A percentile compares a stretch with the other conserved stretches of the same genome.
Evolutionary conservation across 163 green algal species (phyloP).

Genomic region (Coccomyxa subellipsoidea): DNA sequence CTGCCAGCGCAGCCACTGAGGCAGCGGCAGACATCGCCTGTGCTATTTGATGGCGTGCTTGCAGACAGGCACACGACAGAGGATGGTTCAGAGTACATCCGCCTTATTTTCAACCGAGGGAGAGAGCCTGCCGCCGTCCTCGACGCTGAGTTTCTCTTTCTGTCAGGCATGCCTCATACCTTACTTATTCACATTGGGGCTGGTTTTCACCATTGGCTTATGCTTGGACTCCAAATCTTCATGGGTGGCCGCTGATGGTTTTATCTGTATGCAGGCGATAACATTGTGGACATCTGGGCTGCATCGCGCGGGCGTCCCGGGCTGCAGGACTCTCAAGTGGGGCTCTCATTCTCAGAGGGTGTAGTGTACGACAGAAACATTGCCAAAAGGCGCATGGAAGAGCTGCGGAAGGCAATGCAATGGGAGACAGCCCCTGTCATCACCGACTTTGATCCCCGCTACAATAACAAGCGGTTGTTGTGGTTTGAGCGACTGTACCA

Average conservation of each 20-base stretch:
- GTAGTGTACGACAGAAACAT: slow-evolving; percentile 9
- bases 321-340: background rate
- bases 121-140: slow-evolving; percentile 1
- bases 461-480: slow-evolving; percentile 1
- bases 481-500: slow-evolving; percentile 22
- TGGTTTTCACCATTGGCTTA: too few species aligned
- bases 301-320: background rate
- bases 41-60: background rate
- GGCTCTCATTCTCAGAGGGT: slow-evolving; percentile 6
- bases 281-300: slow-evolving; percentile 14
- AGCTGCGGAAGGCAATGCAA: slow-evolving; percentile 6
- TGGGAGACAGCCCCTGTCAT: slow-evolving; percentile 8
- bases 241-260: too few species aligned
- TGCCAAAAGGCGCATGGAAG: slow-evolving; percentile 7
- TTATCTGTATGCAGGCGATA: too few species aligned
- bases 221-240: too few species aligned
- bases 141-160: slow-evolving; percentile 17
- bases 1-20: background rate
- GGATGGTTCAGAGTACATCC: slow-evolving; percentile 15
- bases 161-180: too few species aligned
- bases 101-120: background rate
- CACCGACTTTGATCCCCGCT: slow-evolving; percentile 18
- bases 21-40: background rate
- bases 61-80: slow-evolving; percentile 3
- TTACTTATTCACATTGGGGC: too few species aligned